phyloP scores from a whole-genome alignment of 805 yeast species.

The Monosporozyma unispora region DNA sequence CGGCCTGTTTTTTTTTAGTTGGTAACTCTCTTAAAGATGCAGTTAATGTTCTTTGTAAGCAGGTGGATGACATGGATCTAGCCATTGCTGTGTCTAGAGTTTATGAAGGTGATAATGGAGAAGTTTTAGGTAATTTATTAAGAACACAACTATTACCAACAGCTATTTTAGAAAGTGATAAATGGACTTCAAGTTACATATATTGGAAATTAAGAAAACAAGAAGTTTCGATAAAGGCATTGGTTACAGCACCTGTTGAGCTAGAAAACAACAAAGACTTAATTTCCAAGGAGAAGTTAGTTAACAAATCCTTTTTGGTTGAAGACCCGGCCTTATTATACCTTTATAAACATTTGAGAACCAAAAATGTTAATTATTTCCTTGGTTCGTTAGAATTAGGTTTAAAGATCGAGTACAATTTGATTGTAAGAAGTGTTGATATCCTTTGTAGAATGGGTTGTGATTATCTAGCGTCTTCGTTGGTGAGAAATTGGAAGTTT shows the following conservation, averaged over 20 bases:
- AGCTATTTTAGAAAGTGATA: constrained; percentile 54
- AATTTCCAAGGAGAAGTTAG: constrained; percentile 27
- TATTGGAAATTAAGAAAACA: constrained; percentile 54
- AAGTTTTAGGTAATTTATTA: constrained; percentile 42
- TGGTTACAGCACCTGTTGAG: constrained; percentile 47
- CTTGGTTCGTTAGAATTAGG: constrained; percentile 38
- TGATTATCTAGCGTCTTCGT: constrained; percentile 58
- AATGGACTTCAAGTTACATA: constrained; percentile 79
- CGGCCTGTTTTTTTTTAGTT: constrained; percentile 79
- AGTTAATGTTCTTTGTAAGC: constrained; percentile 59
- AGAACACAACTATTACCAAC: constrained; percentile 42
- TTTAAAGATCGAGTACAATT: constrained; percentile 45
- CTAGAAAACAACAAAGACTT: constrained; percentile 25
- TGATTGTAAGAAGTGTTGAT: constrained; percentile 51
- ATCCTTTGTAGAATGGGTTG: constrained; percentile 88
- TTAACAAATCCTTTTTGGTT: constrained; percentile 39
- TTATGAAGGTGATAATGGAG: constrained; percentile 55
- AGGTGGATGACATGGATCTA: constrained; percentile 58
- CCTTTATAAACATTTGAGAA: constrained; percentile 54
- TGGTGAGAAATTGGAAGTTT: constrained; percentile 65
- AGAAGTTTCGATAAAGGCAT: constrained; percentile 49
- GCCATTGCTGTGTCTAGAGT: constrained; percentile 78
- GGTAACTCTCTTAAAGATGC: constrained; percentile 72
- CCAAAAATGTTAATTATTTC: constrained; percentile 40
- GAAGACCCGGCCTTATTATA: constrained; percentile 79